These are phyloP conservation scores for Talaromyces pinophilus DNA, from an alignment of 2,329 filamentous ascomycete species.

Conservation along the genomic window DNA sequence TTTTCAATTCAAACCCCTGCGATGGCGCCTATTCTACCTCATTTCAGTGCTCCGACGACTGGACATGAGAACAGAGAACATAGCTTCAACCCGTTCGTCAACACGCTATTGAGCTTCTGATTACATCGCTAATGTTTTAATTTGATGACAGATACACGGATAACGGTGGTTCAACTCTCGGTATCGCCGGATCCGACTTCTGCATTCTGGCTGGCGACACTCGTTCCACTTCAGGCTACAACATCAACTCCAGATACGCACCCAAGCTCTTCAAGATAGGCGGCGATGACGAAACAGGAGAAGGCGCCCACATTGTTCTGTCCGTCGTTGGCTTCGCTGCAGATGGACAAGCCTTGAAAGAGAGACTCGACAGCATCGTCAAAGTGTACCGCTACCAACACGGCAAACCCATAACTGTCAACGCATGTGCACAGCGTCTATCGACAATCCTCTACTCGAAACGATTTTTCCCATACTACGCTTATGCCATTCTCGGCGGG, in stretches of 20 bases:
- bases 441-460: slow-evolving; percentile 96
- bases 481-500: slow-evolving; percentile 88
- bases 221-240: slow-evolving; percentile 92
- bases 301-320: slow-evolving; percentile 81
- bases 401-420: slow-evolving; percentile 91
- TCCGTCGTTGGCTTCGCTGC: slow-evolving; percentile 95
- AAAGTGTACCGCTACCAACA: slow-evolving; percentile 99
- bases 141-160: slow-evolving; percentile 71
- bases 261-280: slow-evolving; percentile 98
- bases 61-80: slow-evolving; percentile 64
- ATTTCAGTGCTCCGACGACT: slow-evolving; percentile 52
- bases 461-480: slow-evolving; percentile 99
- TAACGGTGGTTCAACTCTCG: slow-evolving; percentile 94
- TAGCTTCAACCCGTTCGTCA: slow-evolving; percentile 84
- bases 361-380: slow-evolving; percentile 89
- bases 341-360: slow-evolving; percentile 89
- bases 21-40: slow-evolving; percentile 59
- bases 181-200: slow-evolving; percentile 91
- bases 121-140: neutral
- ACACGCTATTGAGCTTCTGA: neutral
- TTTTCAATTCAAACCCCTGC: neutral
- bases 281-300: slow-evolving; percentile 80
- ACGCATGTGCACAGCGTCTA: slow-evolving; percentile 90
- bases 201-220: slow-evolving; percentile 97
- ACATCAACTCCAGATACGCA: slow-evolving; percentile 94